Evolutionary conservation across 2,329 filamentous ascomycete genomes (phyloP), one percentile per base, ranked within the genome.

Genomic region (Cryphonectria japonica): DNA sequence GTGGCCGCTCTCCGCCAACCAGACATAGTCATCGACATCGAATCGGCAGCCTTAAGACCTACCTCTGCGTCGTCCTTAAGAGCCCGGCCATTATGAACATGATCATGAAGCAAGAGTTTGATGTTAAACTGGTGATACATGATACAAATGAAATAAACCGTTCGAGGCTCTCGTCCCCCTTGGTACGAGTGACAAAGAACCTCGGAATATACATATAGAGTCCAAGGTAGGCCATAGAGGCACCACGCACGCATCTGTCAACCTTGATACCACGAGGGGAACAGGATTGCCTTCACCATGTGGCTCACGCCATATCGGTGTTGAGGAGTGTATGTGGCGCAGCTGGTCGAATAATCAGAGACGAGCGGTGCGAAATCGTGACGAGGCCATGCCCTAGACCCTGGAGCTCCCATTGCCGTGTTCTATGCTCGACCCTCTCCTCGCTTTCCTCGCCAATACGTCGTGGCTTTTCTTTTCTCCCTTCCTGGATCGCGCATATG

Each of bases 41-140:
- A 59, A 16, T 3, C 26, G n/a, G n/a, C 50, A 11, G 46, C 9
- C 46, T 13, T 8, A 16, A 5, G 6, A 6, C 52, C n/a, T 5
- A 6, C 52, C n/a, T 16, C 52, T 57, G 52, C 11, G n/a, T n/a
- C 34, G 34, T 3, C 26, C 52, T 57, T 50, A 22, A 6, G 52
- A 29, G 26, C 52, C 52, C 7, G 26, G 26, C n/a, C 5, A 11
- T 59, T 13, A 8, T 39, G 32, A 13, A 11, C 37, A 39, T 39
- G 37, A 34, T 39, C 57, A 61, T 39, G 59, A n/a, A n/a, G 52
- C 54, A 52, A 43, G 39, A 66, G 61, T 22, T 52, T 61, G 41
- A 41, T 66, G 61, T 69, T 61, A 41, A 37, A 69, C 61, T 66
- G 69, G n/a, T 69, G 69, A 29, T 66, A 69, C 61, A 71, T 69